Base-by-base conservation (phyloP, 345 rosid species). In the Psidium friedrichsthalianum region DNA sequence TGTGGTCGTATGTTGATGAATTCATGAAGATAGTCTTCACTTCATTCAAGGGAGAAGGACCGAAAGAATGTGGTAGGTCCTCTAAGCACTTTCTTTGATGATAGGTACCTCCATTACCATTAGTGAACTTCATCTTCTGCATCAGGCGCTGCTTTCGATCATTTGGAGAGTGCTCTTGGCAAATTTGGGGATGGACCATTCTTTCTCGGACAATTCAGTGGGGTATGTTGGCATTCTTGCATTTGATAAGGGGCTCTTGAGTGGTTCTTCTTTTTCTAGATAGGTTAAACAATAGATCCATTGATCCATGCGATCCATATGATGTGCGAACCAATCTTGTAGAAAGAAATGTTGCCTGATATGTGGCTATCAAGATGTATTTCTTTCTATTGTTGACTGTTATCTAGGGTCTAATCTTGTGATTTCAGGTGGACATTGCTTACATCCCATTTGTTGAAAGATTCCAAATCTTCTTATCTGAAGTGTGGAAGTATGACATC, bases 111-210 rank as follows among this genome's bases (percentile, higher is more conserved):
- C 36, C 36, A 51, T 8, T 51, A 56, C 83, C 42, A 36, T 84
- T 27, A 82, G 83, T 56, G 69, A 7, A 86, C 56, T 20, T 81
- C 32, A 13, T 49, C 69, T 53, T 87, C 89, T 88, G 87, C 6
- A 58, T 76, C 90, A 97, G 98, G 88, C 85, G 89, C 96, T 83
- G 94, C 89, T 74, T 93, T 97, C 58, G 96, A 94, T 93, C 87
- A 89, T 90, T 87, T 95, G 84, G 99, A 95, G 91, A 89, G 91
- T 84, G 91, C 94, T 86, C 93, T 95, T 82, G 83, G 88, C 4
- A 97, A 91, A 78, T 94, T 93, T 49, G 92, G 89, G 83, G 98
- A 96, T 47, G 98, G 99, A 2, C 95, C 99, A 10, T 95, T 95
- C 94, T 93, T 97, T 89, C 98, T 97, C 51, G 98, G 98, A 44